These are phyloP conservation scores for Colletotrichum eleusines DNA, from an alignment of 2,329 filamentous ascomycete genomes.

Conservation along the genomic window DNA sequence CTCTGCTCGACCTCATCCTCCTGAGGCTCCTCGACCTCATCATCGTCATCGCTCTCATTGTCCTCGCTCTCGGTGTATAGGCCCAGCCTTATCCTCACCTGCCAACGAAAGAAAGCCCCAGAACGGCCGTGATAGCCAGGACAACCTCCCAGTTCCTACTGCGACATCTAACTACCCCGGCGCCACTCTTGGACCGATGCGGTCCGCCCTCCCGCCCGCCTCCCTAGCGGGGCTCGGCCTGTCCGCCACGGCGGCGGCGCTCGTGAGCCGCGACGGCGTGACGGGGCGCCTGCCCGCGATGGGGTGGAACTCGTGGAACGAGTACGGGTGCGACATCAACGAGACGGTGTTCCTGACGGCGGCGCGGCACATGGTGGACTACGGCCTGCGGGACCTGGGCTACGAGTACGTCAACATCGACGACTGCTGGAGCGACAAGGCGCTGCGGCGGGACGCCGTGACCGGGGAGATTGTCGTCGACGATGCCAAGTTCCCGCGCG, in stretches of 20 bases:
- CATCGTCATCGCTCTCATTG: too few species aligned
- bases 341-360: conserved; percentile 62
- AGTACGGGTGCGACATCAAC: conserved; percentile 63
- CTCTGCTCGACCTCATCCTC: too few species aligned
- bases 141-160: neutral
- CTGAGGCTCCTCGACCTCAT: too few species aligned
- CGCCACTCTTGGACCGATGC: too few species aligned
- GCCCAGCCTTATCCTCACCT: too few species aligned
- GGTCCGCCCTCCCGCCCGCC: neutral
- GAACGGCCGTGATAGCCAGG: neutral
- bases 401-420: conserved; percentile 72
- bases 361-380: conserved; percentile 60
- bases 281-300: conserved; percentile 53
- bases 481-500: conserved; percentile 66
- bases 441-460: conserved; percentile 52
- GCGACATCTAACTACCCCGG: too few species aligned
- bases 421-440: conserved; percentile 69
- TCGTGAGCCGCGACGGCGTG: conserved; percentile 40
- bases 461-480: conserved; percentile 61
- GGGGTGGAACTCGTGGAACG: conserved; percentile 67
- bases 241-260: conserved; percentile 24
- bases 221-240: conserved; percentile 26
- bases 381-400: conserved; percentile 64
- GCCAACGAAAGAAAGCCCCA: neutral
- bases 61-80: too few species aligned